These are phyloP conservation scores for Oryza australiensis DNA, from an alignment of 176 grass and related monocot species.

Conservation along the genomic window DNA sequence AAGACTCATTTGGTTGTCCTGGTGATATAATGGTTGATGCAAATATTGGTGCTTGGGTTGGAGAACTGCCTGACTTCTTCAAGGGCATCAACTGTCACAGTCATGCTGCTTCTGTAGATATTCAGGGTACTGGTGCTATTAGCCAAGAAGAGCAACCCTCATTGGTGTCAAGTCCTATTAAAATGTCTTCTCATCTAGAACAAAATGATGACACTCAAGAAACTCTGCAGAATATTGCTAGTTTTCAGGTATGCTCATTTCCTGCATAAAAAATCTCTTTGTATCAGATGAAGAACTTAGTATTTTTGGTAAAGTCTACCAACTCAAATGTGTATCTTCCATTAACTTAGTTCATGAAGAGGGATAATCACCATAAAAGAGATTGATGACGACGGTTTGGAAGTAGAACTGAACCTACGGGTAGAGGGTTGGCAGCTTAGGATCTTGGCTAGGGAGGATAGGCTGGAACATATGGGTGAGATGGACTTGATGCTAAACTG, in stretches of 20 bases:
- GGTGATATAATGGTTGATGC: constrained; percentile 62
- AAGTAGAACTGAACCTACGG: background rate
- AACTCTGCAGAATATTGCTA: constrained; percentile 68
- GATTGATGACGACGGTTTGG: background rate
- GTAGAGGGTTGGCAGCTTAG: background rate
- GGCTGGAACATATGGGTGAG: background rate
- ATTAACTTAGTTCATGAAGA: background rate
- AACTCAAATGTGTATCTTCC: background rate
- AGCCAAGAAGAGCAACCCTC: constrained; percentile 21
- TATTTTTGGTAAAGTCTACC: background rate
- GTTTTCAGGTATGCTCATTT: constrained; percentile 70
- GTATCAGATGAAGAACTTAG: background rate
- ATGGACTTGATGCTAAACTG: background rate
- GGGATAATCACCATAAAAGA: background rate
- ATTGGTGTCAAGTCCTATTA: constrained; percentile 24
- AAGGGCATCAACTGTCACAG: constrained; percentile 25
- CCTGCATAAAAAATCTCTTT: constrained; percentile 2
- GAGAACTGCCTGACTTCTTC: constrained; percentile 66
- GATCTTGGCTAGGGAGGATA: background rate
- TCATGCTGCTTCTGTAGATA: constrained; percentile 3
- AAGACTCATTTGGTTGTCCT: constrained; percentile 60
- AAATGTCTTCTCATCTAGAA: constrained; percentile 37
- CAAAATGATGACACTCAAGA: constrained; percentile 28
- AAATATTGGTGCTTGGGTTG: constrained; percentile 73
- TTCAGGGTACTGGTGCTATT: background rate